Percentiles rank a stretch among this genome's conserved stretches.
These are phyloP conservation scores for Fagus sylvatica DNA, from an alignment of 306 rosid genomes.

Conservation along the genomic window DNA sequence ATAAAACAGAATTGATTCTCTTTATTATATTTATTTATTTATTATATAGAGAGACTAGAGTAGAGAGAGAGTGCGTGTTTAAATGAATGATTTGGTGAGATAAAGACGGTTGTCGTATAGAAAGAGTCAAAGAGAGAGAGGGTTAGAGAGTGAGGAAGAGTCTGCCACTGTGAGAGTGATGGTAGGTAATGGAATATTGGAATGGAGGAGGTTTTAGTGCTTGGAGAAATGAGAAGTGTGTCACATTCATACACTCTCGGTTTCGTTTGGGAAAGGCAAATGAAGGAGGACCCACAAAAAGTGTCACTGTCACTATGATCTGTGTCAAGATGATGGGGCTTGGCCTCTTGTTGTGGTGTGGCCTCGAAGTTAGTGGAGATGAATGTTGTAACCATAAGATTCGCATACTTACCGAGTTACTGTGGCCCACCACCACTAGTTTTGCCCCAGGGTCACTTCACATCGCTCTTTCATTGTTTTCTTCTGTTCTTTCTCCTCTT, in stretches of 20 bases:
- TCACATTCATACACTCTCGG: no score
- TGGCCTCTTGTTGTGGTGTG: no score
- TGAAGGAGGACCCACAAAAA: not conserved
- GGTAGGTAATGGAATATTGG: no score
- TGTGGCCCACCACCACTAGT: constrained; percentile 9
- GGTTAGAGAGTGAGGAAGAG: no score
- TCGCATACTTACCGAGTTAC: not conserved
- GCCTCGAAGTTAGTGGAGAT: not conserved
- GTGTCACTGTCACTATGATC: not conserved
- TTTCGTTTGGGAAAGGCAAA: no score
- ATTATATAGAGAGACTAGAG: no score
- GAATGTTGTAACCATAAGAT: not conserved
- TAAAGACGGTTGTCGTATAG: no score
- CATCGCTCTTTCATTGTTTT: not conserved
- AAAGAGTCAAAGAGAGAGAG: no score
- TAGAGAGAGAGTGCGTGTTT: not conserved
- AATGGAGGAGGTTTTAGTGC: no score
- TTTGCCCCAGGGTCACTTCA: constrained; percentile 2
- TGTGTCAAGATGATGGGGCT: not conserved
- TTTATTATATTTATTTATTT: not conserved
- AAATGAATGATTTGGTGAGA: not conserved
- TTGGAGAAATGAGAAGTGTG: no score
- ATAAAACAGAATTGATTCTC: not conserved
- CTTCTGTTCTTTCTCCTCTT: not conserved
- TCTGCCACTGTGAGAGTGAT: no score